Evolutionary conservation across 257 asterid genomes (phyloP).

Genomic region (Solanum commersonii): DNA sequence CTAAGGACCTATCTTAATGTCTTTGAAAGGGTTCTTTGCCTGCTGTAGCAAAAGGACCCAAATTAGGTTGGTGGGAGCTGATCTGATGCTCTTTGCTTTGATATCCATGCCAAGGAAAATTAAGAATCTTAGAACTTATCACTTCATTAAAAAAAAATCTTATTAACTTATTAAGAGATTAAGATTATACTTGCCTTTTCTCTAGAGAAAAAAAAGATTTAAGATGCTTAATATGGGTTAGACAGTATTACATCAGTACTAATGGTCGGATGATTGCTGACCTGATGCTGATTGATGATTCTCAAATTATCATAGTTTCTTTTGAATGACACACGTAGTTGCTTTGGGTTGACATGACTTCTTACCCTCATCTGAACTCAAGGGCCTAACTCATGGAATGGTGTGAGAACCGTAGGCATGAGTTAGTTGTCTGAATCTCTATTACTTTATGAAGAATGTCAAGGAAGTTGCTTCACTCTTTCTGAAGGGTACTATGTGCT

Average conservation of each 20-base stretch:
- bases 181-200: background rate
- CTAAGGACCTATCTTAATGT: background rate
- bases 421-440: background rate
- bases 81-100: background rate
- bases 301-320: background rate
- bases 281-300: background rate
- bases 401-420: background rate
- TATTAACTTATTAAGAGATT: background rate
- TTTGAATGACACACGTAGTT: background rate
- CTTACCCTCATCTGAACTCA: background rate
- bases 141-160: background rate
- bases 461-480: background rate
- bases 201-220: background rate
- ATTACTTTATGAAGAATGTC: background rate
- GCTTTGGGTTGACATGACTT: background rate
- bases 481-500: background rate
- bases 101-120: background rate
- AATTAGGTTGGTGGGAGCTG: background rate
- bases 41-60: background rate
- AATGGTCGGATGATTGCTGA: background rate
- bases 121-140: background rate
- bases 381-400: background rate
- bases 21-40: background rate
- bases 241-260: background rate
- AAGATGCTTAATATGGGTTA: background rate